Conservation (phyloP, 108 stramenopile species). For the Hondaea fermentalgiana region DNA sequence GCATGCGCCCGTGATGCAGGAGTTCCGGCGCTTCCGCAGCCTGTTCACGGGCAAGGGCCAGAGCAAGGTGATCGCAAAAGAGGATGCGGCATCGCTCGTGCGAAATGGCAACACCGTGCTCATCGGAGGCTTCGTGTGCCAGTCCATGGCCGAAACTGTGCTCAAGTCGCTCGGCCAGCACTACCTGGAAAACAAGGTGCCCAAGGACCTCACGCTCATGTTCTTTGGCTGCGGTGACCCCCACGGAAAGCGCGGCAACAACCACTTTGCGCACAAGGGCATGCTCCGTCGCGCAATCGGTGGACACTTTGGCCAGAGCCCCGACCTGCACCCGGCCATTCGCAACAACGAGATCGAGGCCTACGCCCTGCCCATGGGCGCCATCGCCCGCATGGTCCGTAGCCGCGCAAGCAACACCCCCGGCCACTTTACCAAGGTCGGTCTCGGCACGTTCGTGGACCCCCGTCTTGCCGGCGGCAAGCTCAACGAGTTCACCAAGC, state of each 20-base stretch:
- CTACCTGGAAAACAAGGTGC: conserved; percentile 55
- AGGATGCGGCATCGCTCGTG: conserved; percentile 48
- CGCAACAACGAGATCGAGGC: conserved; percentile 59
- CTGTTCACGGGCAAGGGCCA: background rate
- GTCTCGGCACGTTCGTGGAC: conserved; percentile 67
- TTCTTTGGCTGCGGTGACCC: conserved; percentile 70
- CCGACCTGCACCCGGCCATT: conserved; percentile 53
- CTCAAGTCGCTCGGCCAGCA: conserved; percentile 45
- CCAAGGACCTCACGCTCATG: conserved; percentile 54
- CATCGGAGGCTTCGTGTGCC: conserved; percentile 61
- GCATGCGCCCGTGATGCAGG: background rate
- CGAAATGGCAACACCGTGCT: conserved; percentile 50
- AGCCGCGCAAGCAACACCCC: conserved; percentile 63
- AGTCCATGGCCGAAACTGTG: conserved; percentile 54
- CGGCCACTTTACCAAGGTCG: conserved; percentile 67
- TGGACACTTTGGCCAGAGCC: conserved; percentile 66
- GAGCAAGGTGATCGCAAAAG: conserved; percentile 44
- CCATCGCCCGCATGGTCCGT: conserved; percentile 67
- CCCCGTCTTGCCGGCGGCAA: conserved; percentile 36
- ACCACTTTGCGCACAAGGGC: conserved; percentile 47
- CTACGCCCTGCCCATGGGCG: conserved; percentile 66
- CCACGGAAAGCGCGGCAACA: conserved; percentile 52
- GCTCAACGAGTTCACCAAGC: background rate
- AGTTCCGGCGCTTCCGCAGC: background rate
- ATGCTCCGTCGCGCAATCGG: conserved; percentile 67